A percentile compares a stretch with the other conserved stretches of the same genome.
phyloP scores from a whole-genome alignment of 805 yeast species.

The Starmera caribaea region DNA sequence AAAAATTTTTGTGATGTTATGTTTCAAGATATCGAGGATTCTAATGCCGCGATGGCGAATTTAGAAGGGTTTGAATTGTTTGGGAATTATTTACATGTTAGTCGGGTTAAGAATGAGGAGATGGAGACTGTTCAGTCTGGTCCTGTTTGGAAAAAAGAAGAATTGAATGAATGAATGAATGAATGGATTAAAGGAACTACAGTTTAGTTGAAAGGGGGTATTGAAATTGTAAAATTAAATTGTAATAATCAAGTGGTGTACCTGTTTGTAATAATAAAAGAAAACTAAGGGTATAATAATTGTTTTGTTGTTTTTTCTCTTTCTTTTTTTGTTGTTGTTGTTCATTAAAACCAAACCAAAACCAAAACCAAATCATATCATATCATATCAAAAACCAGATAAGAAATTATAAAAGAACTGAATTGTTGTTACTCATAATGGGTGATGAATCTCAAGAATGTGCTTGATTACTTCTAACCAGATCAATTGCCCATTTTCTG shows the following conservation, averaged over 20 bases:
- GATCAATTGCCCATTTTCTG: conserved; percentile 73
- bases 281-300: too few species aligned
- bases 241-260: too few species aligned
- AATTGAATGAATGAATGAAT: background rate
- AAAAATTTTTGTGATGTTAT: conserved; percentile 11
- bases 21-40: conserved; percentile 16
- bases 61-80: conserved; percentile 13
- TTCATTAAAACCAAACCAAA: too few species aligned
- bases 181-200: background rate
- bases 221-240: too few species aligned
- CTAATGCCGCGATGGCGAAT: conserved; percentile 15
- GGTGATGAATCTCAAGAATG: background rate
- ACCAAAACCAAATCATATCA: too few species aligned
- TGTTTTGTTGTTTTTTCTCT: too few species aligned
- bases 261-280: too few species aligned
- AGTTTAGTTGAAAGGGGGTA: too few species aligned
- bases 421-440: too few species aligned
- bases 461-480: conserved; percentile 15
- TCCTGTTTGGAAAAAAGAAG: background rate
- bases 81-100: conserved; percentile 12
- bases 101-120: conserved; percentile 7
- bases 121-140: background rate
- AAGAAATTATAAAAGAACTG: background rate
- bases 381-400: background rate
- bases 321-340: too few species aligned